Evolutionary conservation across 2,329 filamentous ascomycete genomes (phyloP), one percentile per base, ranked within the genome.

Genomic region (Cladosporium sp.): DNA sequence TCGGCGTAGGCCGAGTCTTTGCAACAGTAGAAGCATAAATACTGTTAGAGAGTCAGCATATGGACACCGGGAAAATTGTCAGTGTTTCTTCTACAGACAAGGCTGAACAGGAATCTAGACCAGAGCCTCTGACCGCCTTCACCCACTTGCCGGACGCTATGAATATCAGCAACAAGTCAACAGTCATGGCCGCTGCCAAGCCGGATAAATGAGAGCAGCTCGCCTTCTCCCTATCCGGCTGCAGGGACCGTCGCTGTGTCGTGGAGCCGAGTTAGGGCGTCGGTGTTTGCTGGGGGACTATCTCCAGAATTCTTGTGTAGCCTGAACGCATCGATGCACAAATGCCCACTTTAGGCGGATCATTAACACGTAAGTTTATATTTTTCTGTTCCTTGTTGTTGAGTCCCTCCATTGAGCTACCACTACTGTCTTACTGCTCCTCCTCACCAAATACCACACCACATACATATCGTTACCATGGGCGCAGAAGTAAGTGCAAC

Each of bases 191-290:
- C 29, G 12, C 52, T 18, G 55, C 55, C 55, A 57, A 57, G 55
- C 31, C 55, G 55, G 55, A 37, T 57, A 57, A 57, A 57, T 57
- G 52, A 55, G 14, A 18, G 1, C 3, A 33, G 18, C 52, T 33
- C 52, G 7, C 52, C 33, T 35, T 35, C 21, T 33, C 11, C 55
- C 33, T 57, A 40, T 57, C 55, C 55, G 33, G 55, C n/a, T 23
- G 52, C 52, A 56, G 28, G 29, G 52, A 23, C 31, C 29, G 53
- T 57, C 31, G 23, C 12, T 57, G 52, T 21, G 28, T 55, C 55
- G 55, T 57, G 55, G 55, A 57, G 55, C 55, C 55, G 55, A 57
- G n/a, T n/a, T 40, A 40, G 35, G 35, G 53, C 28, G 26, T 57
- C 55, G 55, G 55, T 23, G 31, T 57, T 37, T 57, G 55, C n/a